Base-by-base conservation (phyloP, 106 monocot genomes). In the Narthecium ossifragum region DNA sequence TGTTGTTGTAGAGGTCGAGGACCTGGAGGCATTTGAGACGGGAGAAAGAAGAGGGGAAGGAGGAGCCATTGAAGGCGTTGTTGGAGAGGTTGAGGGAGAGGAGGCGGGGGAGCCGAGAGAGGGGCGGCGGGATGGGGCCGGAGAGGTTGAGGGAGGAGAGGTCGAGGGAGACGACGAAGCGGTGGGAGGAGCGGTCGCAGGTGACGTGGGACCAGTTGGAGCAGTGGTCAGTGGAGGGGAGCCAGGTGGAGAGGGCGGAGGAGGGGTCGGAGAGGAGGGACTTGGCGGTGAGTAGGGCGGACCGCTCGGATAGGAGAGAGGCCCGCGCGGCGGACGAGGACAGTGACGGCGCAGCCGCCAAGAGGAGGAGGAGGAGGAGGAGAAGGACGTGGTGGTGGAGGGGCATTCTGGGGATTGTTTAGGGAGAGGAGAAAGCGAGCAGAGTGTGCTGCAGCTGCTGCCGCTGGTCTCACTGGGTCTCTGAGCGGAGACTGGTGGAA, bases 1-100 rank as follows among this genome's bases (percentile, higher is more conserved):
- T 86, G 67, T 86, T 86, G 74, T 86, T 81, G 71, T 86, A 86
- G 43, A 86, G 55, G 26, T 86, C 85, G 29, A 86, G 71, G 26
- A 78, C 60, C 37, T 53, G 54, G 58, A 86, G 77, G 39, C 60
- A 54, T 10, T 45, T 30, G 29, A 77, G 63, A 40, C 59, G 4
- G 24, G 77, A 46, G 34, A 77, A 37, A 1, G 40, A 17, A 12
- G 43, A n/a, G 13, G 85, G 81, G 51, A 78, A 71, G 46, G 55
- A 57, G 46, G 55, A 57, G 34, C 63, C 63, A 50, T 74, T 74
- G 74, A 86, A 52, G 67, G 74, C 18, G 55, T 86, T 86, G 68
- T 86, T 78, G 54, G 85, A 86, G 63, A 86, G 80, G 40, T 86
- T 81, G 43, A 86, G 85, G 60, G 56, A 32, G 31, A 68, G 74